Conservation (phyloP, 2,329 filamentous ascomycete species). For the Alternaria panax region DNA sequence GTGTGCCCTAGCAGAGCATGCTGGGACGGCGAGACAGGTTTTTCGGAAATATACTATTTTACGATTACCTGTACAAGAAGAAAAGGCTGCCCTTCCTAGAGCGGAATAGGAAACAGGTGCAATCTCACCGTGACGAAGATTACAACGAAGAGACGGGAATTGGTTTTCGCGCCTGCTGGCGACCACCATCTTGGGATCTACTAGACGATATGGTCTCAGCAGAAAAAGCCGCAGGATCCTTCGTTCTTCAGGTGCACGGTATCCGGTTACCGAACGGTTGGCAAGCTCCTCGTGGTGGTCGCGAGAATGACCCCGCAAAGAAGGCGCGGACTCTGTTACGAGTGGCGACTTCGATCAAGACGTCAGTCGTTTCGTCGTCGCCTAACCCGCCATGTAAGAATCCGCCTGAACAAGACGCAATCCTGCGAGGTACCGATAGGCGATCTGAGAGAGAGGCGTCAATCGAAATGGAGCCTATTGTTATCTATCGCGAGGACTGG, state of each 20-base stretch:
- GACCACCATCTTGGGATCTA: conserved; percentile 26
- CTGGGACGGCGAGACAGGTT: conserved; percentile 25
- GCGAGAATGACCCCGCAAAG: neutral
- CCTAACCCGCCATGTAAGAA: neutral
- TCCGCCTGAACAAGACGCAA: conserved; percentile 5
- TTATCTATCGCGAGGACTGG: conserved; percentile 28
- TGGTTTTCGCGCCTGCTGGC: conserved; percentile 29
- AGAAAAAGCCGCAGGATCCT: conserved; percentile 26
- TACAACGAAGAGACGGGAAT: neutral
- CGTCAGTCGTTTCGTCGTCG: conserved; percentile 11
- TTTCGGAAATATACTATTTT: conserved; percentile 36
- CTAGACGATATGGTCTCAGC: conserved; percentile 37
- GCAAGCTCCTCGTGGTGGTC: neutral
- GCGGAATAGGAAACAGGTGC: conserved; percentile 33
- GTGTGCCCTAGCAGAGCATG: conserved; percentile 31
- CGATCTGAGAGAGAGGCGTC: neutral
- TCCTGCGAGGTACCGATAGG: conserved; percentile 11
- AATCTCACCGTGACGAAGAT: conserved; percentile 18
- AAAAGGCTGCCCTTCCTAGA: conserved; percentile 34
- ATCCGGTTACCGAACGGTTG: conserved; percentile 12
- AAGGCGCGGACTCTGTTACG: conserved; percentile 14
- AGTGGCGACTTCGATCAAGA: conserved; percentile 8
- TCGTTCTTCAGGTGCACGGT: conserved; percentile 26
- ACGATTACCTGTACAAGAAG: conserved; percentile 31
- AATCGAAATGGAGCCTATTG: conserved; percentile 21